Evolutionary conservation across 2,329 filamentous ascomycete genomes (phyloP), one percentile per base, ranked within the genome.

Genomic region (Aschersonia sp.): DNA sequence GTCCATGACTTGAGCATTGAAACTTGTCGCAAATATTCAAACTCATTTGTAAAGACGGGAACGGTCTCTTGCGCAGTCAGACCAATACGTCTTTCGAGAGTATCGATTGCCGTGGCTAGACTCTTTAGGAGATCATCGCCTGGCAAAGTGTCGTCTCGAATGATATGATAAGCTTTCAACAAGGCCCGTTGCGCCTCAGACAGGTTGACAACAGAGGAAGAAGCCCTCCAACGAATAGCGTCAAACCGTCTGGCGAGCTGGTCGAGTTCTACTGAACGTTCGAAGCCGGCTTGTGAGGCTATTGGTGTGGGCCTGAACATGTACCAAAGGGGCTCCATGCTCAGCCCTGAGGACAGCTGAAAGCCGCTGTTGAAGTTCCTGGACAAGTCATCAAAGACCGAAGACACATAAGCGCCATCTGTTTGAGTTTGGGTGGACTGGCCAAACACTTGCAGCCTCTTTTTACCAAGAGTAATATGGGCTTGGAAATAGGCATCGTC

Each of bases 271-370:
- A 68, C 51, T 6, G 74, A 65, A 37, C 68, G 70, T 31, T 68
- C 61, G 42, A 80, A 62, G 0, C 69, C 65, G 4, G 58, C 56
- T 30, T 65, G 60, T 14, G 70, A 69, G 2, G 70, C 63, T 29
- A 81, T 68, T 5, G 78, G 72, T 9, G 68, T 61, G 0, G 88
- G 86, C 47, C 84, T 77, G 57, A 94, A 76, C 1, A 69, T 58
- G 42, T 77, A 75, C 90, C 89, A 94, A 5, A 94, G 71, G 7
- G 68, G 62, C 58, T 92, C 85, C 85, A 94, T 92, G 54, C 79
- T 82, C 10, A 88, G 68, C 0, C 87, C 88, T 2, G 83, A 88
- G 0, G 71, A 79, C 11, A 94, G 67, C 48, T 79, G 79, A 66
- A 88, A 89, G 2, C 78, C 80, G 12, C 78, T 73, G 30, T 76